Conservation (phyloP, 164 flowering plant genomes). For the Amborella trichopoda region DNA sequence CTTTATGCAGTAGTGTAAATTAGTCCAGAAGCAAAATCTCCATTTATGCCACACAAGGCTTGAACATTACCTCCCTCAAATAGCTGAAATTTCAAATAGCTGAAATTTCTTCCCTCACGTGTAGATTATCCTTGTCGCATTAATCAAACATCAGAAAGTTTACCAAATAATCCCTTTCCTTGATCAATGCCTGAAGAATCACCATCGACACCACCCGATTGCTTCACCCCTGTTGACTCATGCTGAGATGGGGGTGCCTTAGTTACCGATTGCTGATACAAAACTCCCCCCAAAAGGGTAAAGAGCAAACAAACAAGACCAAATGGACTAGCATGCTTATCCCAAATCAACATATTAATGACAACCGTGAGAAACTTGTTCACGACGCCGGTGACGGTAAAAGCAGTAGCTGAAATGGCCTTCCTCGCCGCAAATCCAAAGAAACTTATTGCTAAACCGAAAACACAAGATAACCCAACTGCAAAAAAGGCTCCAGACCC, state of each 20-base stretch:
- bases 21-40: no score
- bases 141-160: no score
- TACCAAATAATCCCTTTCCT: no score
- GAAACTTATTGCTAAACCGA: slow-evolving; percentile 82
- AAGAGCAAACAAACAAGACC: slow-evolving; percentile 74
- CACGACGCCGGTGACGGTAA: slow-evolving; percentile 91
- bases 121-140: no score
- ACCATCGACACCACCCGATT: no score
- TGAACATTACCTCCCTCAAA: no score
- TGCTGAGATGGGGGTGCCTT: slow-evolving; percentile 4
- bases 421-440: slow-evolving; percentile 89
- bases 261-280: slow-evolving; percentile 83
- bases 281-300: slow-evolving; percentile 71
- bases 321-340: slow-evolving; percentile 83
- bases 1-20: no score
- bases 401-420: slow-evolving; percentile 89
- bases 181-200: no score
- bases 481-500: slow-evolving; percentile 43
- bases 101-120: no score
- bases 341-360: slow-evolving; percentile 88
- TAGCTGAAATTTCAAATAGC: no score
- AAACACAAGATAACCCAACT: slow-evolving; percentile 67
- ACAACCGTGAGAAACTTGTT: slow-evolving; percentile 89
- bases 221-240: no score
- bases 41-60: no score